These are phyloP conservation scores for Phytophthora sp. DNA, from an alignment of 352 stramenopile genomes.

Conservation along the genomic window DNA sequence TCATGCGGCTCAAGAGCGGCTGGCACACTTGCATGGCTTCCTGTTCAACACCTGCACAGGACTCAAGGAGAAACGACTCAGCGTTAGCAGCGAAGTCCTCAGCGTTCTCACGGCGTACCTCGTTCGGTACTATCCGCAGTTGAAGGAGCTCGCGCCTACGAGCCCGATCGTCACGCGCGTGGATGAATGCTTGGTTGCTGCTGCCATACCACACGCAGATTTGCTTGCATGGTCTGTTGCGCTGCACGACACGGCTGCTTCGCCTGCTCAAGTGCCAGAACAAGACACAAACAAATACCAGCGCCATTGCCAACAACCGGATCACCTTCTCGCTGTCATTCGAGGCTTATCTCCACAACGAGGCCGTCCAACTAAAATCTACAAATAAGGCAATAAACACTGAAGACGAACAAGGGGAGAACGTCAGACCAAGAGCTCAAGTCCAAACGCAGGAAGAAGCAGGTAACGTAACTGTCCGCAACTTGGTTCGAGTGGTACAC, in stretches of 20 bases:
- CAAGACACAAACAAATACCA: neutral
- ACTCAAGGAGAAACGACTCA: neutral
- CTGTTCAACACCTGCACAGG: neutral
- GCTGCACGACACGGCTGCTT: neutral
- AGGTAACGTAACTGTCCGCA: constrained; percentile 9
- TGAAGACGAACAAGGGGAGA: constrained; percentile 2
- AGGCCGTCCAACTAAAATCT: neutral
- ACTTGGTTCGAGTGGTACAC: constrained; percentile 29
- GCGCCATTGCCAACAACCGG: too few species aligned
- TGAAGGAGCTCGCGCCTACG: constrained; percentile 5
- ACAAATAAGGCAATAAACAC: neutral
- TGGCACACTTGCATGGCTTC: neutral
- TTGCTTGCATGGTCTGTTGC: constrained; percentile 7
- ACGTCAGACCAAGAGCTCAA: constrained; percentile 8
- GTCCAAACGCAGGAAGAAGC: constrained; percentile 15
- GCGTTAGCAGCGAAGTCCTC: neutral
- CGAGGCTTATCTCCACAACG: neutral
- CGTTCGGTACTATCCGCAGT: neutral
- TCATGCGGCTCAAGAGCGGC: neutral
- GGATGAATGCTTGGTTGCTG: neutral
- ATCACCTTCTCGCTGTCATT: neutral
- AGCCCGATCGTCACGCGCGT: neutral
- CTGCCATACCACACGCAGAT: neutral
- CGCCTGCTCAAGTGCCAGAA: neutral
- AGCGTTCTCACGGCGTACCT: neutral